A percentile compares a stretch with the other conserved stretches of the same genome.
phyloP scores from a whole-genome alignment of 2,329 filamentous ascomycete genomes.

The Aspergillus versicolor region DNA sequence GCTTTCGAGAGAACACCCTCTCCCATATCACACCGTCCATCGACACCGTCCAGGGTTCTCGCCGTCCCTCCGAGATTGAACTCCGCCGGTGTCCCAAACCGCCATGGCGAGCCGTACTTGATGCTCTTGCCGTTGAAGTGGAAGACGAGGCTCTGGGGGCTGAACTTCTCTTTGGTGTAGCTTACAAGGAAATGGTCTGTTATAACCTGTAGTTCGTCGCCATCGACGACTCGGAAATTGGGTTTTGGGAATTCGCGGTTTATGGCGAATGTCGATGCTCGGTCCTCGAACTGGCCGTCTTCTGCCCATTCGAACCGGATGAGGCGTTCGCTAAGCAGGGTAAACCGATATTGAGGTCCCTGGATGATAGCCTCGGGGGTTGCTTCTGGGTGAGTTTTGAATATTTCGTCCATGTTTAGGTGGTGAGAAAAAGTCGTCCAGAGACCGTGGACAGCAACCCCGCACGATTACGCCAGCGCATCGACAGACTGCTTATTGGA shows the following conservation, averaged over 20 bases:
- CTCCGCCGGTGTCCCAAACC: constrained; percentile 48
- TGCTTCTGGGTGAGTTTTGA: constrained; percentile 43
- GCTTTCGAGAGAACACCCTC: constrained; percentile 52
- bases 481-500: background rate
- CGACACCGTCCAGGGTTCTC: constrained; percentile 54
- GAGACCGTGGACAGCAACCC: background rate
- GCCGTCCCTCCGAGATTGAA: constrained; percentile 51
- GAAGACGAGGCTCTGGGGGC: constrained; percentile 50
- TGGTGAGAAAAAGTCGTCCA: background rate
- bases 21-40: constrained; percentile 53
- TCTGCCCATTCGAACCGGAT: constrained; percentile 63
- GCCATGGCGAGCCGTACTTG: constrained; percentile 49
- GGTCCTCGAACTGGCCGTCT: constrained; percentile 61
- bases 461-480: background rate
- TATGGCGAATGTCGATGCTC: constrained; percentile 62
- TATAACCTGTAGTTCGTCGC: constrained; percentile 54
- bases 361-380: constrained; percentile 47
- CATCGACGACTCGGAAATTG: constrained; percentile 50
- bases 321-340: constrained; percentile 56
- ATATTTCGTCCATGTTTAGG: background rate
- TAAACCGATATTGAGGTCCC: constrained; percentile 59
- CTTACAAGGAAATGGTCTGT: constrained; percentile 56
- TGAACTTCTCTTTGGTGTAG: constrained; percentile 60
- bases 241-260: constrained; percentile 52
- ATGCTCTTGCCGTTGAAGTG: constrained; percentile 45